A percentile compares a stretch with the other conserved stretches of the same genome.
Conservation (phyloP, 768 basidiomycete species). For the Mycena venus region DNA sequence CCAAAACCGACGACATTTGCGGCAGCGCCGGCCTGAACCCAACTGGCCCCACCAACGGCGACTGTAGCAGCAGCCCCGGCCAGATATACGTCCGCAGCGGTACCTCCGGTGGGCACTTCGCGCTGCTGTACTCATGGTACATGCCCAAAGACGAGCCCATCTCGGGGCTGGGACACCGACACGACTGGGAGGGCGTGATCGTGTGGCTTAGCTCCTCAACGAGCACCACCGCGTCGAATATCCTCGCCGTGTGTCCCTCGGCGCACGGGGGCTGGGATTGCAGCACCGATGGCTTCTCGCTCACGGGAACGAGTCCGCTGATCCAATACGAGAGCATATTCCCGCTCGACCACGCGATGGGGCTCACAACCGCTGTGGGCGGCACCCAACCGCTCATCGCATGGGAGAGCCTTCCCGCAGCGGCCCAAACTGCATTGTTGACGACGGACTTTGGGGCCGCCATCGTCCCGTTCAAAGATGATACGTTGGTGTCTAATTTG, state of each 20-base stretch:
- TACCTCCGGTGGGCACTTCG: neutral
- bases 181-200: conserved; percentile 20
- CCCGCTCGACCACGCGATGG: conserved; percentile 18
- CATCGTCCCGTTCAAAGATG: conserved; percentile 12
- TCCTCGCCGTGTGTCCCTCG: conserved; percentile 23
- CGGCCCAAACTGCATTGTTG: neutral
- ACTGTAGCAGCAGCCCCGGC: conserved; percentile 17
- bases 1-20: neutral
- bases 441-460: conserved; percentile 19
- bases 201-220: conserved; percentile 10
- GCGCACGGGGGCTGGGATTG: conserved; percentile 20
- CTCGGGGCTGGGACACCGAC: neutral
- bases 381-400: conserved; percentile 19
- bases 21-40: conserved; percentile 12
- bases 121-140: conserved; percentile 16
- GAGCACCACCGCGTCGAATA: conserved; percentile 13
- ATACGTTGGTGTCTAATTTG: conserved; percentile 10
- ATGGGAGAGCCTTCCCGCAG: conserved; percentile 18
- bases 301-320: conserved; percentile 16
- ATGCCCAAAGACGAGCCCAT: conserved; percentile 18
- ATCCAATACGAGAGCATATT: conserved; percentile 13
- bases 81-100: conserved; percentile 25
- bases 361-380: conserved; percentile 15
- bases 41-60: conserved; percentile 1
- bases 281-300: conserved; percentile 13